Evolutionary conservation across 2,329 filamentous ascomycete genomes (phyloP).

Genomic region (Coniochaeta sp.): DNA sequence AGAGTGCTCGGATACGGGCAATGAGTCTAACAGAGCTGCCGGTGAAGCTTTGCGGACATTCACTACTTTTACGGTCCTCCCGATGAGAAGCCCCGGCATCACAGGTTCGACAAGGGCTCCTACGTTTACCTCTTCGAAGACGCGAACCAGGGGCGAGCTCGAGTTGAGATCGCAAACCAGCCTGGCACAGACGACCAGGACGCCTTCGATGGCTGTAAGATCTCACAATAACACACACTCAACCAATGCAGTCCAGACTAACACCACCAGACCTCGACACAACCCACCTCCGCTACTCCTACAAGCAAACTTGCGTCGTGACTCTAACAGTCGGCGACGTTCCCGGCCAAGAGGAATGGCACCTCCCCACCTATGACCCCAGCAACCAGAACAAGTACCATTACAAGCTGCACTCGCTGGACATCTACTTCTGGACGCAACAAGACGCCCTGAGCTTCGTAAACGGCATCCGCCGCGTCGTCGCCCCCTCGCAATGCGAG

Average conservation of each 20-base stretch:
- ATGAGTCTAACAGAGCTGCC: conserved; percentile 26
- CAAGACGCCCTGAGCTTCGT: conserved; percentile 65
- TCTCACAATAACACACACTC: conserved; percentile 36
- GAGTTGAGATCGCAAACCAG: conserved; percentile 70
- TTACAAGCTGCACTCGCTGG: conserved; percentile 68
- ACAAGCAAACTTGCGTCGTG: conserved; percentile 67
- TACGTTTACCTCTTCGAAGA: conserved; percentile 79
- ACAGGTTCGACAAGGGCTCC: conserved; percentile 72
- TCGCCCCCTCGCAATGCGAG: conserved; percentile 54
- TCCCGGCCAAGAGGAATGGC: conserved; percentile 57
- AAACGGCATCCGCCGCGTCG: conserved; percentile 57
- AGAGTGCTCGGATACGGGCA: background rate
- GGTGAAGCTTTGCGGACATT: conserved; percentile 62
- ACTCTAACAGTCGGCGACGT: conserved; percentile 55
- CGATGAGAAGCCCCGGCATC: conserved; percentile 60
- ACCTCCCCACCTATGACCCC: conserved; percentile 65
- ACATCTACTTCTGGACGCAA: conserved; percentile 75
- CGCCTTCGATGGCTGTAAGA: conserved; percentile 69
- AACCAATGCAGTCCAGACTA: conserved; percentile 25
- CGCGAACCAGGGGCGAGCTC: conserved; percentile 56
- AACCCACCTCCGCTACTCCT: conserved; percentile 60
- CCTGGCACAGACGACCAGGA: conserved; percentile 71
- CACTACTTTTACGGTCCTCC: conserved; percentile 75
- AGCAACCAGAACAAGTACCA: conserved; percentile 71
- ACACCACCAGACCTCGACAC: conserved; percentile 52